These are phyloP conservation scores for Colletotrichum cordylinicola DNA, from an alignment of 2,329 filamentous ascomycete genomes.

Conservation along the genomic window DNA sequence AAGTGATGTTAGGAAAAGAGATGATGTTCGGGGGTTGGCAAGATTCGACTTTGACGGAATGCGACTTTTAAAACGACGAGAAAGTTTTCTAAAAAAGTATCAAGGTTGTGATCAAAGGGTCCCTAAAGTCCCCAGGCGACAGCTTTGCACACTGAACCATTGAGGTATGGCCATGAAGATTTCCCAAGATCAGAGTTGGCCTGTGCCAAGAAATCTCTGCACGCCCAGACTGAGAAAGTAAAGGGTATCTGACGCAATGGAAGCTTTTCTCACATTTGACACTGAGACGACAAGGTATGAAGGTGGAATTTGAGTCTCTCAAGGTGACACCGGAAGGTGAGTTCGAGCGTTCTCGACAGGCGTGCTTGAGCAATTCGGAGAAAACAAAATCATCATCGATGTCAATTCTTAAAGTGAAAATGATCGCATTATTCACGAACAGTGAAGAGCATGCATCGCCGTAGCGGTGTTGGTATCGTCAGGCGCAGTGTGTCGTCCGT, in stretches of 20 bases:
- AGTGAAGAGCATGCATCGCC: background rate
- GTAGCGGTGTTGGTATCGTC: background rate
- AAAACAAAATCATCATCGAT: accelerated
- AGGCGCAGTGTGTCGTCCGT: background rate
- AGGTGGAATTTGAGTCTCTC: background rate
- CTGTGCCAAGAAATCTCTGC: too few species aligned
- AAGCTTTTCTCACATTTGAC: background rate
- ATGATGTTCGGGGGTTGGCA: background rate
- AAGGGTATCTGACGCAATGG: background rate
- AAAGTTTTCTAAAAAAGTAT: background rate
- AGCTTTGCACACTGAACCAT: background rate
- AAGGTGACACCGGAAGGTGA: background rate
- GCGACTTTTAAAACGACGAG: accelerated
- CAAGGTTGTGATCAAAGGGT: background rate
- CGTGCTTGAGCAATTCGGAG: accelerated
- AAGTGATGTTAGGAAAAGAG: background rate
- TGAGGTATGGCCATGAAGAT: background rate
- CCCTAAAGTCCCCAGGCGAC: accelerated
- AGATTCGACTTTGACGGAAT: background rate
- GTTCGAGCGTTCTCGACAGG: too few species aligned
- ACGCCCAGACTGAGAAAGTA: too few species aligned
- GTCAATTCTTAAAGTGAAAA: background rate
- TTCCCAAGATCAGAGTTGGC: background rate
- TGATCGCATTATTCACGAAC: accelerated
- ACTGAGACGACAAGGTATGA: background rate